Evolutionary conservation across 352 stramenopile genomes (phyloP), one percentile per base, ranked within the genome.

Genomic region (Globisporangium splendens): DNA sequence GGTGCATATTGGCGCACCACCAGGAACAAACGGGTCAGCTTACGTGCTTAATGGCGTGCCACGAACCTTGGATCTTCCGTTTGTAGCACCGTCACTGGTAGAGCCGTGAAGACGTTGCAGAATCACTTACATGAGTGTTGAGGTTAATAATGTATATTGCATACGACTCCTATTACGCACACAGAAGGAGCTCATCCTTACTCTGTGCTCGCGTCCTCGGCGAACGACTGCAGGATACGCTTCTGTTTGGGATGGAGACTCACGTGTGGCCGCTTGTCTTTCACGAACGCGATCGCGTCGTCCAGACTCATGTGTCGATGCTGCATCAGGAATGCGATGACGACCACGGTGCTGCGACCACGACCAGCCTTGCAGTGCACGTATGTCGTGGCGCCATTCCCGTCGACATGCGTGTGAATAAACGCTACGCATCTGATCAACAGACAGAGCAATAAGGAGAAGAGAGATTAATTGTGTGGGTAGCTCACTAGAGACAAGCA

Each of bases 361-460:
- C 83, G 79, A 6, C 83, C 83, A 55, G 83, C 83, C 62, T 93
- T 93, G 67, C 83, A 93, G 62, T 93, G 83, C 51, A 93, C 78
- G 64, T 93, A 93, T 5, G 79, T 87, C 17, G 74, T 86, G 8
- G 76, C 62, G n/a, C 77, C 53, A 22, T 70, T 57, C 17, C 65
- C 46, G 39, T 83, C 66, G 8, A 90, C 63, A n/a, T 91, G 79
- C 24, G 76, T 55, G 54, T 88, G 69, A 38, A 89, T 61, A 56
- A 93, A 93, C 1, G 52, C 60, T 24, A 89, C 79, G 61, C 79
- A 89, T 44, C 72, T 83, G 46, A 35, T 35, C 28, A 35, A 35
- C 28, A 6, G 28, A 35, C 28, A 10, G 0, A 3, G 0, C 28
- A 35, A 35, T 35, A 6, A 35, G 28, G 28, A 10, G 7, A 5